These are phyloP conservation scores for Lolium rigidum DNA, from an alignment of 176 grass and related monocot species.

Conservation along the genomic window DNA sequence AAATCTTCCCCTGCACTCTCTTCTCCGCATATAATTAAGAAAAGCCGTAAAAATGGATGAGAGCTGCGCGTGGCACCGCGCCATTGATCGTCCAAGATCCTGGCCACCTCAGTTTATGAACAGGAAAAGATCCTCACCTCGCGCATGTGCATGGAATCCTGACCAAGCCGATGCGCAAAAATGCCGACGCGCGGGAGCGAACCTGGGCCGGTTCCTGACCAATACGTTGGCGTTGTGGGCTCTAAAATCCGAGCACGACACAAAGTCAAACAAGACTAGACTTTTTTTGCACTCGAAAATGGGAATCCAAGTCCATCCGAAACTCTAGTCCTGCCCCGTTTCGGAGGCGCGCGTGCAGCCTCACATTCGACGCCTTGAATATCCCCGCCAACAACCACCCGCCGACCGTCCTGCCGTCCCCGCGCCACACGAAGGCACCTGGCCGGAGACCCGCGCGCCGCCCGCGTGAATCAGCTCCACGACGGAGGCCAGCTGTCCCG, in stretches of 20 bases:
- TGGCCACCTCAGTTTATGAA: not conserved
- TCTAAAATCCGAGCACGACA: not conserved
- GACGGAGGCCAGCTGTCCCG: constrained; percentile 6
- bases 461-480: not conserved
- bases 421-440: not conserved
- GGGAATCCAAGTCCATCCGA: not conserved
- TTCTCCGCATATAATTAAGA: not conserved
- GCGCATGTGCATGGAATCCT: not conserved
- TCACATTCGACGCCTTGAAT: not conserved
- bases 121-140: not conserved
- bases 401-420: too few species aligned
- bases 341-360: not conserved
- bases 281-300: too few species aligned
- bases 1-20: not conserved
- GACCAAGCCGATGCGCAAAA: not conserved
- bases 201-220: not conserved
- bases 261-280: constrained; percentile 2
- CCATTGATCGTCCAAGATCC: not conserved
- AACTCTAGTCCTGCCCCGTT: not conserved
- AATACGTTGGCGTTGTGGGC: constrained; percentile 4
- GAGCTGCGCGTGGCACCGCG: not conserved
- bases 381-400: too few species aligned
- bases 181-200: too few species aligned
- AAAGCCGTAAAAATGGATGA: not conserved
- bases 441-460: too few species aligned